Evolutionary conservation across 129 eudicot species (phyloP).

Genomic region (Saposhnikovia divaricata): DNA sequence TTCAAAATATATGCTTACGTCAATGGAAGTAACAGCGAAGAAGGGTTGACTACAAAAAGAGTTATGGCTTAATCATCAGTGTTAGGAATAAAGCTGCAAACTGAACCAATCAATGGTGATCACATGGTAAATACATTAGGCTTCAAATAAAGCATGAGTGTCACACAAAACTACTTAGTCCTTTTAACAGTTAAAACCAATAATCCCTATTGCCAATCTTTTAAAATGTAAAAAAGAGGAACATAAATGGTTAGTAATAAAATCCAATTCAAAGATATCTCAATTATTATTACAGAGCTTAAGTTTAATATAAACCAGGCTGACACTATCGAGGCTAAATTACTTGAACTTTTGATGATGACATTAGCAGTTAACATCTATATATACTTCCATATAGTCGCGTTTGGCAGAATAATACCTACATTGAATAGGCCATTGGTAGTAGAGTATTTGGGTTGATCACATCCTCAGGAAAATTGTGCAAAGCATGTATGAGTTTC

Average conservation of each 20-base stretch:
- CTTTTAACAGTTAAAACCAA: not conserved
- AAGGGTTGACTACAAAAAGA: not conserved
- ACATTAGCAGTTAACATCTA: not conserved
- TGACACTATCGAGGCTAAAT: not conserved
- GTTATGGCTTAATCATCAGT: not conserved
- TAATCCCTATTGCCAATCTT: not conserved
- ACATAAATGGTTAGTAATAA: not conserved
- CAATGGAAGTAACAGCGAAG: not conserved
- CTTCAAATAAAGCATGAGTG: not conserved
- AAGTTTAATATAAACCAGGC: not conserved
- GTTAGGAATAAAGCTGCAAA: not conserved
- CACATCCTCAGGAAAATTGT: constrained; percentile 87
- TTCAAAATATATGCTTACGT: not conserved
- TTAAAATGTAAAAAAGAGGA: not conserved
- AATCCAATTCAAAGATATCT: not conserved
- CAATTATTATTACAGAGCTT: not conserved
- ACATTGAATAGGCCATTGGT: constrained; percentile 84
- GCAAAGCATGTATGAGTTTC: constrained; percentile 79
- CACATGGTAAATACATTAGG: not conserved
- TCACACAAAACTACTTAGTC: not conserved
- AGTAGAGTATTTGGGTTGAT: constrained; percentile 80
- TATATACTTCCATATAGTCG: not conserved
- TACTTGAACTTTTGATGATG: not conserved
- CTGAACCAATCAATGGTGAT: not conserved
- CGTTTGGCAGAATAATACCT: constrained; percentile 37